These are phyloP conservation scores for Rhodotorula sp. DNA, from an alignment of 1,284 basidiomycete species.

Conservation along the genomic window DNA sequence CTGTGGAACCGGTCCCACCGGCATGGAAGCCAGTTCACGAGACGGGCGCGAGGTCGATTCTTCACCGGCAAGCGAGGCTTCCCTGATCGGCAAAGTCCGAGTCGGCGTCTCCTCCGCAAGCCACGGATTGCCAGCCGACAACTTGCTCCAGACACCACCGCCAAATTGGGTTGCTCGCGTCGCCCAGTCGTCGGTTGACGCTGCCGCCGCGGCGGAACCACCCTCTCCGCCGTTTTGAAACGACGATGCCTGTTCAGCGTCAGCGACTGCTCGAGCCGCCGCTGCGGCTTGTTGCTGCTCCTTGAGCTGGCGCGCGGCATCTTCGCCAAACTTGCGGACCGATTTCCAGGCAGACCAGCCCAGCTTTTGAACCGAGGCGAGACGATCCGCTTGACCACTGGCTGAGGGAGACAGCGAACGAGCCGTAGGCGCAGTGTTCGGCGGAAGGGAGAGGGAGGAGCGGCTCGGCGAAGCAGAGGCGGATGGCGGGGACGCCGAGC, in stretches of 20 bases:
- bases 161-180: not conserved
- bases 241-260: not conserved
- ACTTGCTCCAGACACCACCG: slow-evolving; percentile 19
- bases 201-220: not conserved
- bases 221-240: not conserved
- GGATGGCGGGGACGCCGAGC: not conserved
- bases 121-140: slow-evolving; percentile 25
- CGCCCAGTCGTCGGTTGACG: not conserved
- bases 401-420: slow-evolving; percentile 16
- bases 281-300: slow-evolving; percentile 8
- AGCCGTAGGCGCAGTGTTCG: not conserved
- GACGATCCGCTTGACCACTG: slow-evolving; percentile 24
- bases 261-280: not conserved
- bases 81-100: too few relatives aligned
- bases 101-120: not conserved
- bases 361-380: slow-evolving; percentile 36
- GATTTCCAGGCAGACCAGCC: slow-evolving; percentile 40
- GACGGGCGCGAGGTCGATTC: not conserved
- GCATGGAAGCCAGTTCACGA: not conserved
- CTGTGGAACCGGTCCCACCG: slow-evolving; percentile 8
- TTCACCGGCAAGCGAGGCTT: too few relatives aligned
- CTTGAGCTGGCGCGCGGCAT: slow-evolving; percentile 36
- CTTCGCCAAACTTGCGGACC: slow-evolving; percentile 34
- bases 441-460: not conserved
- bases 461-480: not conserved